A percentile compares a stretch with the other conserved stretches of the same genome.
Conservation (phyloP, 108 stramenopile genomes). For the Mayamaea pseudoterrestris region DNA sequence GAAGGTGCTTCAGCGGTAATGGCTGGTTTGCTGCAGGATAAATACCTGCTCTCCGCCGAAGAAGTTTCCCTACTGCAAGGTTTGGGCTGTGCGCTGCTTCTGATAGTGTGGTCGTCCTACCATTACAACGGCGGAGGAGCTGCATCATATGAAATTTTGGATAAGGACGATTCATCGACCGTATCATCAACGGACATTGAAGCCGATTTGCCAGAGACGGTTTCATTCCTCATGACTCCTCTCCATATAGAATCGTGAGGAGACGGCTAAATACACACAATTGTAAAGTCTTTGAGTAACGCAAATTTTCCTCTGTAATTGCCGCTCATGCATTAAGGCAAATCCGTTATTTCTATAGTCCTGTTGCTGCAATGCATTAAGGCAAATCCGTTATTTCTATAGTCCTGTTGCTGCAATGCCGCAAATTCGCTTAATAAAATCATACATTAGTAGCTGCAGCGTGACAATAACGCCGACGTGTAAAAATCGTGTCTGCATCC, state of each 20-base stretch:
- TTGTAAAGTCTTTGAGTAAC: not conserved
- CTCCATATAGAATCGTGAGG: not conserved
- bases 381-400: not conserved
- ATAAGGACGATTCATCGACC: not conserved
- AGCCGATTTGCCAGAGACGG: not conserved
- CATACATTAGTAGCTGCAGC: constrained; percentile 81
- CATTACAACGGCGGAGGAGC: not conserved
- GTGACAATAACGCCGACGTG: constrained; percentile 87
- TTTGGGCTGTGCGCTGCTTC: not conserved
- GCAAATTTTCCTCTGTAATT: not conserved
- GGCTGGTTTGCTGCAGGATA: constrained; percentile 42
- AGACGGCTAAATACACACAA: not conserved
- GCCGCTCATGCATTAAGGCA: not conserved
- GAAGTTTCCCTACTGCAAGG: constrained; percentile 22
- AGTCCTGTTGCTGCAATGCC: constrained; percentile 66
- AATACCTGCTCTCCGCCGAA: constrained; percentile 12
- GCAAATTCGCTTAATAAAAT: constrained; percentile 63
- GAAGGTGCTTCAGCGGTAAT: constrained; percentile 40
- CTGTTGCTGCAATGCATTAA: not conserved
- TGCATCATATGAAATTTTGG: not conserved
- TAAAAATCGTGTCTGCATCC: constrained; percentile 60
- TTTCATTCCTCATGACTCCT: too few species aligned
- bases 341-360: not conserved
- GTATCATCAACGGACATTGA: not conserved
- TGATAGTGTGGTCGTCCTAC: not conserved